Conservation (phyloP, 495 filamentous ascomycete species). For the Hypoxylon lenormandii region DNA sequence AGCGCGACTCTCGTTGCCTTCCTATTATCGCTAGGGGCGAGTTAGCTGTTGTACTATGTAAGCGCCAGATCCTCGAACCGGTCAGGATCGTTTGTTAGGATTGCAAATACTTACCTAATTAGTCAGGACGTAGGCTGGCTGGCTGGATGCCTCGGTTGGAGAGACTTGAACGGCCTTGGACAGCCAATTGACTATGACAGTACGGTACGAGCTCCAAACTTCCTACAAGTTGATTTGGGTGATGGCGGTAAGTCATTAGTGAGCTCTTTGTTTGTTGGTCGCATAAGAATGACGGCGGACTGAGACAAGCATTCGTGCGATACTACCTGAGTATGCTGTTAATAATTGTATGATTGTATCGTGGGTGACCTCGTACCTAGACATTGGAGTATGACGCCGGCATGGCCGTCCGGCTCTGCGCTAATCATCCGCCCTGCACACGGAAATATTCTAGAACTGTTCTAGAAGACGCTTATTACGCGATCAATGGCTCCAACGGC, state of each 20-base stretch:
- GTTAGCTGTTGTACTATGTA: slow-evolving; percentile 18
- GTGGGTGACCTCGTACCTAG: neutral
- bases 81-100: slow-evolving; percentile 14
- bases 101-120: slow-evolving; percentile 34
- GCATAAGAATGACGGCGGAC: neutral
- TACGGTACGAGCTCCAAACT: slow-evolving; percentile 17
- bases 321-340: neutral
- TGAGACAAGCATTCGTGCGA: neutral
- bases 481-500: slow-evolving; percentile 22
- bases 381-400: slow-evolving; percentile 41
- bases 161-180: slow-evolving; percentile 6
- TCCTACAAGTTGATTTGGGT: slow-evolving; percentile 28
- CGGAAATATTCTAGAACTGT: slow-evolving; percentile 47
- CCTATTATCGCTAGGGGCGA: slow-evolving; percentile 41
- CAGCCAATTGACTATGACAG: slow-evolving; percentile 25
- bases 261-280: slow-evolving; percentile 12
- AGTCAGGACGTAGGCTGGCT: slow-evolving; percentile 25
- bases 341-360: slow-evolving; percentile 13
- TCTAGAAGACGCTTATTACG: slow-evolving; percentile 36
- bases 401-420: slow-evolving; percentile 35
- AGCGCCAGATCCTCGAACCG: slow-evolving; percentile 39
- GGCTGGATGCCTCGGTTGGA: slow-evolving; percentile 9
- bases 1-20: slow-evolving; percentile 31
- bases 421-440: slow-evolving; percentile 19
- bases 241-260: slow-evolving; percentile 30